phyloP scores from a whole-genome alignment of 2,329 filamentous ascomycete genomes.

The Aspergillus flavus region DNA sequence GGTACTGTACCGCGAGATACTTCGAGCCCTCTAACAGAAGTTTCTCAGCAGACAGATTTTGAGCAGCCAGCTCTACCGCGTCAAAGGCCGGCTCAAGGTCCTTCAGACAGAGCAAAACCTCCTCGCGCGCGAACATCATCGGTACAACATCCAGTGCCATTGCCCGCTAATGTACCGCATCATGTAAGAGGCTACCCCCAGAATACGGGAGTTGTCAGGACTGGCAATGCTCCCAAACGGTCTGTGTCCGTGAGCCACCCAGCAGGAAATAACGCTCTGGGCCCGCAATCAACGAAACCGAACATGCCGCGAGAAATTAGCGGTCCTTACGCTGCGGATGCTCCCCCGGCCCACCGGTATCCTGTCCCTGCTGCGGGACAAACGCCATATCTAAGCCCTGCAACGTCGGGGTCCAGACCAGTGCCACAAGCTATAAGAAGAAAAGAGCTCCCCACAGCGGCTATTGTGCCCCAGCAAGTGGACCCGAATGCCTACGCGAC shows the following conservation, averaged over 20 bases:
- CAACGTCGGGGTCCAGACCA: conserved; percentile 1
- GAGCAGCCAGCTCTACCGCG: conserved; percentile 2
- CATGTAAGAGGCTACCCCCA: conserved; percentile 18
- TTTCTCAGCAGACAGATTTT: conserved; percentile 10
- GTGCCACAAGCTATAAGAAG: conserved; percentile 3
- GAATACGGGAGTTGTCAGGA: conserved; percentile 10
- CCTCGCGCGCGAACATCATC: conserved; percentile 21
- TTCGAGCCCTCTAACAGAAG: not conserved
- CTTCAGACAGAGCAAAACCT: conserved; percentile 7
- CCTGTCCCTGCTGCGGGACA: not conserved
- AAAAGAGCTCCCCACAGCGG: conserved; percentile 1
- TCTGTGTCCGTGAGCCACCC: conserved; percentile 29
- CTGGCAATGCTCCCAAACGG: conserved; percentile 27
- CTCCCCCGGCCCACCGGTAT: not conserved
- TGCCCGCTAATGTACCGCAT: conserved; percentile 23
- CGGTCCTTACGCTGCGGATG: not conserved
- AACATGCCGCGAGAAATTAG: conserved; percentile 5
- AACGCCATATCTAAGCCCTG: not conserved
- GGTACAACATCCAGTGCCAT: conserved; percentile 23
- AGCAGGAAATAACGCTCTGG: conserved; percentile 11
- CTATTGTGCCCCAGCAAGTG: not conserved
- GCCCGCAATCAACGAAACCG: conserved; percentile 12
- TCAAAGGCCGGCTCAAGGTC: conserved; percentile 11
- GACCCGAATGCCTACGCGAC: not conserved
- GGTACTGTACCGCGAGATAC: not conserved